Conservation (phyloP, 768 basidiomycete genomes). For the Auricularia cornea region DNA sequence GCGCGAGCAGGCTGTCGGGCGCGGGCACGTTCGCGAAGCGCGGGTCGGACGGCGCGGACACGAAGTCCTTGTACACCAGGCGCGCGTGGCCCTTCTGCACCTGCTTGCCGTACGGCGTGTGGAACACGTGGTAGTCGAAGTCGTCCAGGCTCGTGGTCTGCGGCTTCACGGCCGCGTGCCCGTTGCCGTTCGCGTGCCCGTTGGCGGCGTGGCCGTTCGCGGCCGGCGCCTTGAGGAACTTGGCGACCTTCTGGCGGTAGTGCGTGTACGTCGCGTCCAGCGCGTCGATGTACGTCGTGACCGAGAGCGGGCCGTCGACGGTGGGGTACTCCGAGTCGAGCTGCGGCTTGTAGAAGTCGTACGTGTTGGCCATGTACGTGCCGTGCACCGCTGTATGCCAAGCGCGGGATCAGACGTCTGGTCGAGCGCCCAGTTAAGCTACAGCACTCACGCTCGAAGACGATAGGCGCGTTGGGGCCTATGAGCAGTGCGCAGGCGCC, state of each 20-base stretch:
- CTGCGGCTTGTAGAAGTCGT: slow-evolving; percentile 99
- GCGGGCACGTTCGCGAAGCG: slow-evolving; percentile 63
- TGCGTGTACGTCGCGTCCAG: slow-evolving; percentile 82
- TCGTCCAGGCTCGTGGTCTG: slow-evolving; percentile 53
- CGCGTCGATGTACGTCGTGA: slow-evolving; percentile 90
- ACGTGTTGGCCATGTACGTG: slow-evolving; percentile 94
- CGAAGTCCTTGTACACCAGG: slow-evolving; percentile 85
- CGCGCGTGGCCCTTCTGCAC: slow-evolving; percentile 96
- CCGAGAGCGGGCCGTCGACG: slow-evolving; percentile 94
- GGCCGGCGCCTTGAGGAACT: slow-evolving; percentile 36
- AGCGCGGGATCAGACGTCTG: background rate
- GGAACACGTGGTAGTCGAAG: slow-evolving; percentile 92
- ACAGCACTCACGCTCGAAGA: slow-evolving; percentile 77
- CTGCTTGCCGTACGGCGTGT: slow-evolving; percentile 97
- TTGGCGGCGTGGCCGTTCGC: slow-evolving; percentile 25
- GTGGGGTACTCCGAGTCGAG: slow-evolving; percentile 92
- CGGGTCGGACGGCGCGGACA: slow-evolving; percentile 60
- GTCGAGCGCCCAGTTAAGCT: background rate
- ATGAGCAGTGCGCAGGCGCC: slow-evolving; percentile 93
- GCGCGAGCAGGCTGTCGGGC: slow-evolving; percentile 59
- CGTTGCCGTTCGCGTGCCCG: slow-evolving; percentile 28
- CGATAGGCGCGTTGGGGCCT: slow-evolving; percentile 91
- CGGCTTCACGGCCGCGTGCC: slow-evolving; percentile 19
- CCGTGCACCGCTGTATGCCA: slow-evolving; percentile 75
- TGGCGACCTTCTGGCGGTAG: slow-evolving; percentile 75